Conservation (phyloP, 345 rosid genomes). For the Excoecaria cochinchinensis region DNA sequence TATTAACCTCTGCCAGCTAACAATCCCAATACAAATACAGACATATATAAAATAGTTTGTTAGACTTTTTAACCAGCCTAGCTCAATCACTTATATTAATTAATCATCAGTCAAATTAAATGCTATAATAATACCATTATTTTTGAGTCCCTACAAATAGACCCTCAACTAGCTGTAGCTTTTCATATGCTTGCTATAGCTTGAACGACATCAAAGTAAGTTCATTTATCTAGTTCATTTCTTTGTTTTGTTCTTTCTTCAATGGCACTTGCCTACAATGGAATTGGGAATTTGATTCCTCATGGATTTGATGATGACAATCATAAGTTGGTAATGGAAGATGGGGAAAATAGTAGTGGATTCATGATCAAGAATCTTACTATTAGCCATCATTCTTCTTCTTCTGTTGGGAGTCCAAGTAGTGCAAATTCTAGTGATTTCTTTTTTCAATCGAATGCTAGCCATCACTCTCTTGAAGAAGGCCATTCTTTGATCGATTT, state of each 20-base stretch:
- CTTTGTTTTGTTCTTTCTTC: constrained; percentile 5
- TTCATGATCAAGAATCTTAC: constrained; percentile 26
- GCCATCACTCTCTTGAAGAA: constrained; percentile 35
- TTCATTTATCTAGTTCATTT: neutral
- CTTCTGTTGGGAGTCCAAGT: constrained; percentile 41
- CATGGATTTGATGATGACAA: constrained; percentile 17
- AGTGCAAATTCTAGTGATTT: constrained; percentile 52
- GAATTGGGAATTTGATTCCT: constrained; percentile 33
- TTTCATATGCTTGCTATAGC: constrained; percentile 10
- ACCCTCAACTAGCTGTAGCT: constrained; percentile 9
- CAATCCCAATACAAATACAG: constrained; percentile 38
- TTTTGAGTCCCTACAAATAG: constrained; percentile 24
- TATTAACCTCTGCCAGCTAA: constrained; percentile 48
- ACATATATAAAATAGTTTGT: neutral
- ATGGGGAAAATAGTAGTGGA: constrained; percentile 18
- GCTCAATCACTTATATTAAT: neutral
- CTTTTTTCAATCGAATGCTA: constrained; percentile 29
- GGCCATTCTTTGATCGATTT: constrained; percentile 65
- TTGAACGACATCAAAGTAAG: constrained; percentile 15
- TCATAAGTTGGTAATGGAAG: constrained; percentile 21
- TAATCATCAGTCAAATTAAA: neutral
- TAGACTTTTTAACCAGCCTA: constrained; percentile 1
- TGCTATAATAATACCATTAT: neutral
- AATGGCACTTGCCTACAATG: constrained; percentile 49
- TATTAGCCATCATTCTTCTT: constrained; percentile 26